Evolutionary conservation across 345 rosid species (phyloP).

Genomic region (Clausena lansium): DNA sequence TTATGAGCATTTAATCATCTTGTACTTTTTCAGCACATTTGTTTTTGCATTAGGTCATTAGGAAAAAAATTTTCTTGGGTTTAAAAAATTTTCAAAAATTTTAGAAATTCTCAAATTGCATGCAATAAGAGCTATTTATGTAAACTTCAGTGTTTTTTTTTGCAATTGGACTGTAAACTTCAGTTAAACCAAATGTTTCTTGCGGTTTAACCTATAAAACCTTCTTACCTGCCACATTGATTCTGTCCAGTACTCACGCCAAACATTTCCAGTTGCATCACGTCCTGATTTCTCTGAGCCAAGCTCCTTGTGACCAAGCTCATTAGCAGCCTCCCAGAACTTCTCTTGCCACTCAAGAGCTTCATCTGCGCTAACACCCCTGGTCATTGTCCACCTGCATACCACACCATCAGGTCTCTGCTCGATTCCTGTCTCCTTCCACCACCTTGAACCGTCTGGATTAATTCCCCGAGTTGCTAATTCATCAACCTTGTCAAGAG

Average conservation of each 20-base stretch:
- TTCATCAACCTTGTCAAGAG: slow-evolving; percentile 52
- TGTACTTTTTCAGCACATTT: background rate
- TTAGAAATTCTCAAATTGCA: background rate
- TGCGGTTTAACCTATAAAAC: slow-evolving; percentile 1
- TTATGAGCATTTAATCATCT: background rate
- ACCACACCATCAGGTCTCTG: slow-evolving; percentile 73
- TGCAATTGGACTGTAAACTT: too few species aligned
- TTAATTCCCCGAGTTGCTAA: slow-evolving; percentile 45
- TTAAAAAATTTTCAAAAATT: background rate
- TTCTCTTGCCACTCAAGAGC: slow-evolving; percentile 93
- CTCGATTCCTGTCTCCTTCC: slow-evolving; percentile 86
- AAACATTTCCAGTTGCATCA: slow-evolving; percentile 73
- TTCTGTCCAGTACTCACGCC: slow-evolving; percentile 94
- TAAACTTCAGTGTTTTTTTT: too few species aligned
- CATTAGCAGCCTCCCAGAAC: slow-evolving; percentile 97
- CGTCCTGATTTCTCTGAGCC: slow-evolving; percentile 97
- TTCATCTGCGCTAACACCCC: slow-evolving; percentile 79
- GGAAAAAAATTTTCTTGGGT: background rate
- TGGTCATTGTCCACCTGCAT: slow-evolving; percentile 87
- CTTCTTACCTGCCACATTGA: slow-evolving; percentile 78
- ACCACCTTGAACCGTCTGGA: slow-evolving; percentile 73
- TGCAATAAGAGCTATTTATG: background rate
- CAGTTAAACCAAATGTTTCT: background rate
- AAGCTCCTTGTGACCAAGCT: slow-evolving; percentile 84
- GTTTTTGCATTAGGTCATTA: background rate